Evolutionary conservation across 2,329 filamentous ascomycete species (phyloP), one percentile per base, ranked within the genome.

Genomic region (Pseudopyricularia javanii): DNA sequence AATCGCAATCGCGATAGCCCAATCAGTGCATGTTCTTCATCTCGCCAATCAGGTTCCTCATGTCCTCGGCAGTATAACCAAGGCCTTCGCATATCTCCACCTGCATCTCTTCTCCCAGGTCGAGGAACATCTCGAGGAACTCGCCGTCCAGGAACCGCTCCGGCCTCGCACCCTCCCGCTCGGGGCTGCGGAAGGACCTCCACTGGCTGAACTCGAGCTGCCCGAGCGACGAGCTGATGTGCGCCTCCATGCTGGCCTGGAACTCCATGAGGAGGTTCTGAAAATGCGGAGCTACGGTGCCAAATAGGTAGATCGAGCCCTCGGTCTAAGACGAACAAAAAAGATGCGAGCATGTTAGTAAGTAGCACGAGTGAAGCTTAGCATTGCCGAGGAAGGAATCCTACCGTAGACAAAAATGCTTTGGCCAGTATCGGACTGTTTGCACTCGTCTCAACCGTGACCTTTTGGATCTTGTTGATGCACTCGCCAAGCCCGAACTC

Each of bases 61-160:
- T 76, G 71, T 81, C 64, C 66, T 83, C 75, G 57, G 88, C 66
- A 72, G 72, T 79, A 56, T 71, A 82, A 53, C 72, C 85, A 58
- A 76, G 74, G 49, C 72, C 82, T 64, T 73, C 64, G 54, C 71
- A 81, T 50, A 78, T 71, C 53, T 69, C 64, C 59, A 69, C 71
- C 67, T 83, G 81, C 40, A 69, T 69, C 35, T 72, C 71, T 53
- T 84, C 80, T 47, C 78, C 74, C 57, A 87, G 71, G 57, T 90
- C 83, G 58, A 97, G 67, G 63, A 96, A 96, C 51, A 80, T 70
- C 69, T 97, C 91, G 12, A 98, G 75, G 61, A 97, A 73, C 64
- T 96, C 91, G 0, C 91, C 93, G 62, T 98, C 93, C 12, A 98
- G 80, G 61, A 97, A 97, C 1, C 91, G 78, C 62, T 82, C 87